These are phyloP conservation scores for Corymbia citriodora DNA, from an alignment of 441 rosid genomes.

Conservation along the genomic window DNA sequence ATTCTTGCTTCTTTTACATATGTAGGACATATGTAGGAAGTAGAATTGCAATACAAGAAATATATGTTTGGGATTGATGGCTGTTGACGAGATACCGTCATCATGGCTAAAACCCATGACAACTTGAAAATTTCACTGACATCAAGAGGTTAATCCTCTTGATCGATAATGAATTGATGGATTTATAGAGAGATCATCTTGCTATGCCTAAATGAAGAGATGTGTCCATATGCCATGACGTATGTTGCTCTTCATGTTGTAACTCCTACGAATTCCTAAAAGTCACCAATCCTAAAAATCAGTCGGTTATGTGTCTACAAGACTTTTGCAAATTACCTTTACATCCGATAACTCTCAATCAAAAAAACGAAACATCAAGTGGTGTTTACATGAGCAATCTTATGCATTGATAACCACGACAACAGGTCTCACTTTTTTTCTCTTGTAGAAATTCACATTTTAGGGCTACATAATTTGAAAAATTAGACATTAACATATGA, in stretches of 20 bases:
- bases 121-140: neutral
- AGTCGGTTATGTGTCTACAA: neutral
- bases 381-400: neutral
- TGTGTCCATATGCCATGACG: neutral
- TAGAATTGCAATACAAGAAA: neutral
- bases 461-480: neutral
- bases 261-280: neutral
- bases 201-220: neutral
- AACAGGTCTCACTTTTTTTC: neutral
- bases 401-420: neutral
- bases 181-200: neutral
- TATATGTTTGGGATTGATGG: neutral
- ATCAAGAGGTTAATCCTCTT: neutral
- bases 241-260: neutral
- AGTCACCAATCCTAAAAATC: neutral
- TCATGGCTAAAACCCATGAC: neutral
- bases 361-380: neutral
- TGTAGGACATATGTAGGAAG: too few relatives aligned
- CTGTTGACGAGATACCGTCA: neutral
- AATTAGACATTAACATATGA: neutral
- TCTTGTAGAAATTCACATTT: neutral
- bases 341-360: neutral
- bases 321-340: neutral
- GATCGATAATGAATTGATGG: neutral
- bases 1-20: neutral